Percentiles rank a stretch among this genome's conserved stretches.
Conservation (phyloP, 371 early-diverging fungal genomes). For the Mucor mucedo region DNA sequence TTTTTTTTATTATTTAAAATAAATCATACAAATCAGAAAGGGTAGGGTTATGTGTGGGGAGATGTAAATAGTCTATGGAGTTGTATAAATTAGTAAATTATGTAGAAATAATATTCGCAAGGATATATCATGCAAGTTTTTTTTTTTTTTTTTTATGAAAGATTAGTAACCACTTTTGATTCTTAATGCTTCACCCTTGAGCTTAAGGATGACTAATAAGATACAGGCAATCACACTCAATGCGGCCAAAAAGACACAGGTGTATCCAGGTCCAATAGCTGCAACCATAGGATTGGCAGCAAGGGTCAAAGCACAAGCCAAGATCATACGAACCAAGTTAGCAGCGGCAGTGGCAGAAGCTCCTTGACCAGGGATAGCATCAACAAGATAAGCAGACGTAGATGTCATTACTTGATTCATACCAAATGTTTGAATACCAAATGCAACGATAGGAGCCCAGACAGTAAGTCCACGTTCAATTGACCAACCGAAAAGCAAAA, state of each 20-base stretch:
- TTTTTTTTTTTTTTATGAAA: background rate
- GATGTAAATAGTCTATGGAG: background rate
- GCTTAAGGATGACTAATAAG: slow-evolving; percentile 22
- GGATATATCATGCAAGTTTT: background rate
- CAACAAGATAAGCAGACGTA: slow-evolving; percentile 49
- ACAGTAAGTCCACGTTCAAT: slow-evolving; percentile 33
- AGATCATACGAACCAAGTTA: slow-evolving; percentile 48
- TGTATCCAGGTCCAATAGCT: slow-evolving; percentile 31
- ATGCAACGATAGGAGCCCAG: slow-evolving; percentile 46
- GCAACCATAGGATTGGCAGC: slow-evolving; percentile 32
- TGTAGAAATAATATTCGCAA: background rate
- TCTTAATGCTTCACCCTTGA: slow-evolving; percentile 24
- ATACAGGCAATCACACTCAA: slow-evolving; percentile 17
- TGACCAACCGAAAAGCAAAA: slow-evolving; percentile 53
- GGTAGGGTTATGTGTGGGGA: background rate
- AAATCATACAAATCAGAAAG: background rate
- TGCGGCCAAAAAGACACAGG: slow-evolving; percentile 23
- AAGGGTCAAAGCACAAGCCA: slow-evolving; percentile 50
- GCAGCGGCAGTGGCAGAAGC: slow-evolving; percentile 51
- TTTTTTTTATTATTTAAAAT: slow-evolving; percentile 6
- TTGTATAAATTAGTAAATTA: background rate
- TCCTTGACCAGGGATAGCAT: slow-evolving; percentile 48
- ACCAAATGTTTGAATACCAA: slow-evolving; percentile 52
- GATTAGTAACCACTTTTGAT: slow-evolving; percentile 16
- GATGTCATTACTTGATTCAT: slow-evolving; percentile 49